Evolutionary conservation across 1,284 basidiomycete species (phyloP), one percentile per base, ranked within the genome.

Genomic region (Cutaneotrichosporon cavernicola): DNA sequence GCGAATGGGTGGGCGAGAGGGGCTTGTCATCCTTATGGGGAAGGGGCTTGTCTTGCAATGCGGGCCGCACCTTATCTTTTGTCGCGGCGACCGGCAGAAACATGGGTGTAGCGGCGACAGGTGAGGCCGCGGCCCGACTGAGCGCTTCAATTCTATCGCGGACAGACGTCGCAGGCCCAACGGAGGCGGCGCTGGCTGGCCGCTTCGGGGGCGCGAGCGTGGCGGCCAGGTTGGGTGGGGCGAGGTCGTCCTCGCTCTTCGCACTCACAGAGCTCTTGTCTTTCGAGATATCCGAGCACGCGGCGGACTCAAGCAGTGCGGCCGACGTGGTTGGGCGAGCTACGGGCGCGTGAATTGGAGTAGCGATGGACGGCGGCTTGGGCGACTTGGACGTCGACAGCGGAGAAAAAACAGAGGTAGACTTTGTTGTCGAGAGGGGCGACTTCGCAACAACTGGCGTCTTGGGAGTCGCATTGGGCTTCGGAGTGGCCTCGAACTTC

Each of bases 121-220:
- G 31, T 2, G 51, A 10, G 14, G 13, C 51, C 8, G 18, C 30
- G 5, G 26, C 51, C 18, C 51, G 51, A 9, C 31, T 34, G 30
- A 53, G 51, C 18, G 51, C 51, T 31, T 53, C 51, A 8, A 53
- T 53, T 14, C 51, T 11, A 13, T 53, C 51, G 16, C 30, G 51
- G 14, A 34, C 31, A 14, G 51, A 53, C 31, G 51, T 34, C 8
- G 18, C 18, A 5, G 26, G 18, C 13, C 26, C 51, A 5, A 10
- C 31, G 4, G 51, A 53, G 2, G 30, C 16, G 5, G 51, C 22
- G 22, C 43, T 18, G 43, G 16, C 38, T 14, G 38, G 38, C 38
- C 38, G 38, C 38, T 40, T 40, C 5, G 38, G 38, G 13, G 38
- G 38, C 5, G 38, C 38, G 38, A 40, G 38, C 9, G 9, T 40